Conservation (phyloP, 1,284 basidiomycete species). For the Trichosporon sp. region DNA sequence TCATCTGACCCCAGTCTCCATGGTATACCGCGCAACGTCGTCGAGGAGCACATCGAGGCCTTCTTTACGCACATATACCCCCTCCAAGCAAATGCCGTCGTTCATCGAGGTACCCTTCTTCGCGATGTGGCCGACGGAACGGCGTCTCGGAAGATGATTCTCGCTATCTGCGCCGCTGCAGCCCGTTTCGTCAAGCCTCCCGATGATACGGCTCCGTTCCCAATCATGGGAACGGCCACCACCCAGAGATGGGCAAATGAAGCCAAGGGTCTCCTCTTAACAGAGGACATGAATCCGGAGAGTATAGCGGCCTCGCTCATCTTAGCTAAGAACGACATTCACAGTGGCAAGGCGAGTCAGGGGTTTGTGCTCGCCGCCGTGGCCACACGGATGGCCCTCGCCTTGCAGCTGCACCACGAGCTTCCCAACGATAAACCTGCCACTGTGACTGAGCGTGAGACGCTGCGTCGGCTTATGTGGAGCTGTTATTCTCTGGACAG, state of each 20-base stretch:
- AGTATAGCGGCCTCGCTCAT: slow-evolving; percentile 33
- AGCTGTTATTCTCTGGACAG: slow-evolving; percentile 36
- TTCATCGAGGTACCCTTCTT: slow-evolving; percentile 33
- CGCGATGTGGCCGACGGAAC: slow-evolving; percentile 29
- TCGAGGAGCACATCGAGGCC: slow-evolving; percentile 35
- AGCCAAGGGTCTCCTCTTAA: slow-evolving; percentile 30
- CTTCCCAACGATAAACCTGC: slow-evolving; percentile 22
- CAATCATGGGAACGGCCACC: slow-evolving; percentile 5
- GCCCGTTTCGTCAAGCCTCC: slow-evolving; percentile 30
- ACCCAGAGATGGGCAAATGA: slow-evolving; percentile 33
- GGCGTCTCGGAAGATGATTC: slow-evolving; percentile 28
- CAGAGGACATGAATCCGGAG: slow-evolving; percentile 33
- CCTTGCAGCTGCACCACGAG: slow-evolving; percentile 32
- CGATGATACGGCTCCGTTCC: not conserved
- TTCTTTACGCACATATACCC: slow-evolving; percentile 35
- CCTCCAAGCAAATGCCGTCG: slow-evolving; percentile 32
- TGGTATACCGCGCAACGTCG: slow-evolving; percentile 25
- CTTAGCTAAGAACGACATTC: slow-evolving; percentile 37
- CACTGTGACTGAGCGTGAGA: slow-evolving; percentile 31
- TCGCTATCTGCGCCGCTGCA: slow-evolving; percentile 34
- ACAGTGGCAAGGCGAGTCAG: slow-evolving; percentile 29
- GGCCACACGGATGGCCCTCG: slow-evolving; percentile 31
- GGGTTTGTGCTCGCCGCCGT: slow-evolving; percentile 31
- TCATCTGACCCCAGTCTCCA: slow-evolving; percentile 23
- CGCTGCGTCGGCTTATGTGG: slow-evolving; percentile 35